Conservation (phyloP, 1,284 basidiomycete genomes). For the Trichosporon faecale region DNA sequence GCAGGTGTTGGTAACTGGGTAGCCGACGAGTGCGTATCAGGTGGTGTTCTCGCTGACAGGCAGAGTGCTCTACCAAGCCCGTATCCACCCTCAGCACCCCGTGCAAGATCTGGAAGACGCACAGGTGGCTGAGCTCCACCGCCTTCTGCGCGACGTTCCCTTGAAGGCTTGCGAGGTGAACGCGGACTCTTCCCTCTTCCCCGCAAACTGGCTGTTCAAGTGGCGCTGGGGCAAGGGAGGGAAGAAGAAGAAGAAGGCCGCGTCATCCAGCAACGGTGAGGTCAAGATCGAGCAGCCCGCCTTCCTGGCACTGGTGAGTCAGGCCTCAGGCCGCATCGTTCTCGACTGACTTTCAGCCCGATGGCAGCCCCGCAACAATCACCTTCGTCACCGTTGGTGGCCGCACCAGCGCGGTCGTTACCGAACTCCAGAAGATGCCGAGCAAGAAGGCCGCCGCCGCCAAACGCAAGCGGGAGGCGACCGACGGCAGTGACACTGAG, state of each 20-base stretch:
- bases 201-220: conserved; percentile 55
- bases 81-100: conserved; percentile 70
- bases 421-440: conserved; percentile 61
- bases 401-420: conserved; percentile 71
- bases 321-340: conserved; percentile 29
- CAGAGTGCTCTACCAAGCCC: conserved; percentile 74
- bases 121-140: conserved; percentile 60
- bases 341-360: conserved; percentile 56
- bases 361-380: conserved; percentile 68
- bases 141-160: conserved; percentile 62
- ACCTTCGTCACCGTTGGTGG: conserved; percentile 76
- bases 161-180: conserved; percentile 65
- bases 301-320: conserved; percentile 59
- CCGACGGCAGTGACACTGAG: background rate
- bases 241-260: conserved; percentile 51
- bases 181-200: conserved; percentile 69
- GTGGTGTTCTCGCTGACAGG: background rate
- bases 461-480: conserved; percentile 21
- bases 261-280: conserved; percentile 11
- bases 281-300: conserved; percentile 33
- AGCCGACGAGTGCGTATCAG: conserved; percentile 57
- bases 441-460: conserved; percentile 35
- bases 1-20: conserved; percentile 84
- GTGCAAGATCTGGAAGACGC: conserved; percentile 59
- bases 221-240: conserved; percentile 67